A percentile compares a stretch with the other conserved stretches of the same genome.
These are phyloP conservation scores for Orbilia brochopaga DNA, from an alignment of 2,329 filamentous ascomycete species.

Conservation along the genomic window DNA sequence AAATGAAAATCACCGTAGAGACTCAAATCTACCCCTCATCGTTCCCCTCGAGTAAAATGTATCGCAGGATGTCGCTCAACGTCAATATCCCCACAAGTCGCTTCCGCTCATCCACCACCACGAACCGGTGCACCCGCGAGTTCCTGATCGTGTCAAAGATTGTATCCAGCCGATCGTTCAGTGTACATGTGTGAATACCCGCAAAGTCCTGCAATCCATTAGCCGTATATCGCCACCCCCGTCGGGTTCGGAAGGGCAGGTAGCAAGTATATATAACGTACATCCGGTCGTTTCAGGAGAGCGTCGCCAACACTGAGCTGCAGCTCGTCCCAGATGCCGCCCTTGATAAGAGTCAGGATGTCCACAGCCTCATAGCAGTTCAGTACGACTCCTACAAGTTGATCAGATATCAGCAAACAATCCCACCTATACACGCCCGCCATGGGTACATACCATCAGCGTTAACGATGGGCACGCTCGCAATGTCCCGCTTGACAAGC, in stretches of 20 bases:
- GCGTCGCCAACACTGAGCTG: constrained; percentile 86
- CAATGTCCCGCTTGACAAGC: constrained; percentile 92
- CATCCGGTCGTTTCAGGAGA: constrained; percentile 79
- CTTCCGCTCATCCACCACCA: constrained; percentile 89
- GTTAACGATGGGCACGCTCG: constrained; percentile 90
- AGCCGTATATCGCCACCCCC: not conserved
- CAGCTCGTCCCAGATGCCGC: constrained; percentile 88
- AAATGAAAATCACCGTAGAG: not conserved
- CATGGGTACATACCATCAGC: constrained; percentile 65
- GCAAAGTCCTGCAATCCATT: constrained; percentile 72
- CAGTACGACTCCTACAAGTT: constrained; percentile 69
- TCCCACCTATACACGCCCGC: not conserved
- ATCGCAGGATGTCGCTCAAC: constrained; percentile 93
- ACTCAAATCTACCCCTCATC: constrained; percentile 14
- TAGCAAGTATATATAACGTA: constrained; percentile 57
- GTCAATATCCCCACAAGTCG: constrained; percentile 87
- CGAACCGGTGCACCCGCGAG: constrained; percentile 88
- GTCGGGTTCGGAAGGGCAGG: not conserved
- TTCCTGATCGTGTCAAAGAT: constrained; percentile 97
- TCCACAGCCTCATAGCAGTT: constrained; percentile 99
- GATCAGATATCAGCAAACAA: not conserved
- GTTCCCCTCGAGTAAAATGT: constrained; percentile 78
- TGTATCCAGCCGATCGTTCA: constrained; percentile 88
- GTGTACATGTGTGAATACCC: constrained; percentile 93
- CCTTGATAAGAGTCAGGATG: constrained; percentile 94